Base-by-base conservation (phyloP, 1,139 yeast species). In the Magnusiomyces tetraspermus region DNA sequence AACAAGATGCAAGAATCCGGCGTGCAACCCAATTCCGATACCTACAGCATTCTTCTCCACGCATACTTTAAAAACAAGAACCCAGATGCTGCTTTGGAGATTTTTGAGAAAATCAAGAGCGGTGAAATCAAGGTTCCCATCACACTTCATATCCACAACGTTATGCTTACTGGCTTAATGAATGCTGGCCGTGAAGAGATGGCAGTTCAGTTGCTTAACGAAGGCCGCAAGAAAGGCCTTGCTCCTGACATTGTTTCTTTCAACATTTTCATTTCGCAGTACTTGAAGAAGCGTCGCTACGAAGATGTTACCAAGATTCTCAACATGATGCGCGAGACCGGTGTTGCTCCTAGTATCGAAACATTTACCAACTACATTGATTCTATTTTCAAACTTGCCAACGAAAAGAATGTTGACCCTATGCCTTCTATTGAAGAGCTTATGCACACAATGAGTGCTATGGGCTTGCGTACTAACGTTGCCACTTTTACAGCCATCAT, bases 331-430 rank as follows among this genome's bases (percentile, higher is more conserved):
- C 54, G 59, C 3, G 56, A 60, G 8, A 54, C 71, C 38, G 68
- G 72, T n/a, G 68, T 83, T 38, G 64, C 72, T 37, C 85, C 84
- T 30, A 87, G 82, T 63, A 74, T 80, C 50, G 81, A 80, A 17
- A 83, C 92, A 1, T 79, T 80, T 65, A 77, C 90, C n/a, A 76
- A 77, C 41, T 68, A 83, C 36, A 74, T 83, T 52, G 82, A 83
- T 62, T 67, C 76, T 51, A 73, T 77, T 59, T 74, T 83, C 68
- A 80, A 78, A 63, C 58, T 64, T 37, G 71, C 76, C 48, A 69
- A 71, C 45, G 68, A 71, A 10, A 73, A 68, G 52, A 80, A 82
- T 13, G 64, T 71, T 52, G 65, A 68, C n/a, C 77, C 83, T 2
- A 66, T 73, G 40, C 68, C 71, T 10, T 63, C 70, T 13, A 64